Evolutionary conservation across 164 flowering plant genomes (phyloP), one percentile per base, ranked within the genome.

Genomic region (Vitis riparia): DNA sequence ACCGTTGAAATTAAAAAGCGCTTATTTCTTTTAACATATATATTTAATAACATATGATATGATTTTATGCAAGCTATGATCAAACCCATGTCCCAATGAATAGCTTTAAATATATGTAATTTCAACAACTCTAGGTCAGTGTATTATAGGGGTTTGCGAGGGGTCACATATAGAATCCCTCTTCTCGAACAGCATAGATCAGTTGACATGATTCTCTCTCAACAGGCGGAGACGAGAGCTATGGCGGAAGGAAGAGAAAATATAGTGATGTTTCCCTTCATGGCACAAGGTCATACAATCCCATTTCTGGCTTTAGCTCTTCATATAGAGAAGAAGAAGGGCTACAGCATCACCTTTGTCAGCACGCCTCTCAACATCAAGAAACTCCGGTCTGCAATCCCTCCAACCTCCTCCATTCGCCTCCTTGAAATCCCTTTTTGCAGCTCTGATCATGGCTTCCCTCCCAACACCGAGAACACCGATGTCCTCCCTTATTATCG

Each of bases 371-470:
- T 63, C 55, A 86, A 86, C 77, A 76, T 82, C 78, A 65, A 50
- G 8, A 76, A 78, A 5, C 84, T 86, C 80, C 14, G 71, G 2
- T 62, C 73, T 4, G 74, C 80, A 14, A 74, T 83, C 52, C 84
- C 85, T 8, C 75, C 76, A 2, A 11, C 62, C 52, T 76, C 89
- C 58, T 60, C 86, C 78, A 79, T 86, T 29, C 66, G 62, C 55
- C 78, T 88, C 68, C 70, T 59, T 9, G 79, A 77, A 11, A 66
- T 86, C 62, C 88, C 88, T 60, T 83, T 83, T 75, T 30, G 59
- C 63, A 69, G 75, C 84, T 67, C 88, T 68, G 75, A 74, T 17
- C 78, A 83, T 32, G 88, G 84, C 80, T 87, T 88, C 59, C 89
- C 92, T 37, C 87, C 83, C 4, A 17, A 75, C 55, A 1, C 80